Evolutionary conservation across 148 eudicot genomes (phyloP), one percentile per base, ranked within the genome.

Genomic region (Polygonum maritimum): DNA sequence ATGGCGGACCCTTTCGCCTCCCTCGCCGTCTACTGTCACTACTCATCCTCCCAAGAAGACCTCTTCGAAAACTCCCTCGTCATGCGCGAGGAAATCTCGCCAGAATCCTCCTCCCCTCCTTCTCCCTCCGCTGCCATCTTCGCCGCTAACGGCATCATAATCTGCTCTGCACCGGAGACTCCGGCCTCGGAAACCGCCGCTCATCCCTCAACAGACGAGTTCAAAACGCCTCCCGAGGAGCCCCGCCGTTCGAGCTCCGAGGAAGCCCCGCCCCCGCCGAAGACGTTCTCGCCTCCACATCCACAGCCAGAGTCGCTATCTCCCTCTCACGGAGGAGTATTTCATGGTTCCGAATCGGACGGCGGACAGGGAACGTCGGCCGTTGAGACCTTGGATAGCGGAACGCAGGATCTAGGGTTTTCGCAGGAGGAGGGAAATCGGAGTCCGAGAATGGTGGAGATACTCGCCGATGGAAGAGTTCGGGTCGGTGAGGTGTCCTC

Each of bases 21-120:
- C 3, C 35, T 83, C 21, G 10, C 62, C 73, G 40, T 54, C 10
- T 11, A 67, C 19, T 79, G 86, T 71, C 52, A 21, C 1, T 40
- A 60, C 45, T 76, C 86, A n/a, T 22, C 76, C 11, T 84, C 85
- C 4, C 89, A 86, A 76, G 83, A 86, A 73, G 83, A 78, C 3
- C 13, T 78, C 58, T 80, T 83, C 39, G 2, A 31, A 0, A 65
- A 16, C 65, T 76, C 80, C 51, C 48, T 75, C 7, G 71, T 81
- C 75, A 78, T 79, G 12, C 79, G 83, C 11, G 76, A 81, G 74
- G 76, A 75, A 18, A 70, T 11, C 57, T 33, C 7, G 35, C 26
- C 45, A n/a, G 76, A 72, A 26, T 16, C 69, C 69, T 22, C 13
- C 69, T 38, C 69, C 31, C 31, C 33, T 57, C 21, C 63, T 44